Base-by-base conservation (phyloP, 768 basidiomycete species). In the Amylocystis lapponica region DNA sequence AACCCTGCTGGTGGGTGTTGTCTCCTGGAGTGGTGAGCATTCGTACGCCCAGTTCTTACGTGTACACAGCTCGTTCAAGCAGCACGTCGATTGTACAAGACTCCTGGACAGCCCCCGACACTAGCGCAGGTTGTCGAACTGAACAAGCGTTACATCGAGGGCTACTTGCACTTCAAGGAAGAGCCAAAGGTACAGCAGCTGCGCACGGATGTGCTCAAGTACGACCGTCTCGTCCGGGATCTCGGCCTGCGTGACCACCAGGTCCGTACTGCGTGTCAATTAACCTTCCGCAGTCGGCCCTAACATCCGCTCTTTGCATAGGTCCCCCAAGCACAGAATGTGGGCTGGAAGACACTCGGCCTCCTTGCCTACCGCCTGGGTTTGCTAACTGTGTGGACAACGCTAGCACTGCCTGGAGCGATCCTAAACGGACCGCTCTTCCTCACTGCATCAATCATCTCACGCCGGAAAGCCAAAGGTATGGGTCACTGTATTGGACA, bases 111-210 rank as follows among this genome's bases (percentile, higher is more conserved):
- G 62, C 85, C 94, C 59, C 71, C 95, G 49, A 93, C 93, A 0
- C 68, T 98, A 30, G 87, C 93, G 29, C 94, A 96, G 69, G 91
- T 96, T 12, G 93, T 98, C 22, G 93, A 96, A 61, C 70, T 98
- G 30, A 95, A 92, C 62, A 81, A 86, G 55, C 83, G 94, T 31
- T 82, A 97, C 55, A 76, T 98, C 50, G 88, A 94, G 60, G 95
- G 89, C 0, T 98, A 98, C 59, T 73, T 78, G 7, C 82, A 88
- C 55, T 96, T 95, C 71, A 86, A 94, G 60, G 82, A 96, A 57
- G 90, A 94, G 59, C 90, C 92, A 1, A 78, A 84, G 14, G 82
- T 98, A 13, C 82, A 87, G 60, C 79, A 83, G 40, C 71, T 97
- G 14, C 75, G 87, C 17, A 70, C 65, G 31, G 81, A 88, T 49